Base-by-base conservation (phyloP, 805 yeast genomes). In the Metschnikowia borealis region DNA sequence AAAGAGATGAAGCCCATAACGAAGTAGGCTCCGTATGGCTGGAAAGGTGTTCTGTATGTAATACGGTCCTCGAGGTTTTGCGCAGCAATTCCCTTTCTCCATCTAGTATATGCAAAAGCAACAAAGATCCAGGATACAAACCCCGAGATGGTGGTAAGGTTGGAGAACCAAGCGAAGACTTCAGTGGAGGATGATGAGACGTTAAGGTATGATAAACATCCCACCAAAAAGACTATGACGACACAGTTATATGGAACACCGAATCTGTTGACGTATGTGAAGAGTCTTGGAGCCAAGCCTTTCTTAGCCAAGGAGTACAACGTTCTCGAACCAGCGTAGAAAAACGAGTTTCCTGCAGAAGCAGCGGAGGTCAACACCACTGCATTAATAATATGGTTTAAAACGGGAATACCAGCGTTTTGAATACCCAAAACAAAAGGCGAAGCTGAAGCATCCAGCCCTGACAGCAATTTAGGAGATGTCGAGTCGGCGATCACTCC, bases 401-500 rank as follows among this genome's bases (percentile, higher is more conserved):
- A 71, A 0, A 79, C 84, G 33, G 72, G 79, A 48, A 89, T 85
- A 1, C 80, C 78, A 60, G 88, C 69, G 49, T 74, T 76, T 67
- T 76, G 77, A 89, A 89, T 89, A 2, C 92, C 92, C 59, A 89
- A 81, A 46, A 87, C 94, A 60, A 85, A 88, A 0, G 96, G 94
- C 17, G 85, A 81, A 15, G 84, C 83, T 31, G 90, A 83, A 23
- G 86, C 86, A 57, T 78, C 67, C 11, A 50, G 38, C 13, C 64
- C 67, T 40, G 54, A 34, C 40, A 58, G 48, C 56, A 70, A 65
- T 20, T 50, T 50, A 2, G 54, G 54, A 51, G 63, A 63, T 23
- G 54, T 63, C 34, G 70, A 64, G 47, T 61, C 54, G 29, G 70
- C 74, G 52, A 70, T 65, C 34, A 72, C 69, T 18, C 75, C 72